Evolutionary conservation across 2,329 filamentous ascomycete species (phyloP).

Genomic region (Thielaviopsis cerberus): DNA sequence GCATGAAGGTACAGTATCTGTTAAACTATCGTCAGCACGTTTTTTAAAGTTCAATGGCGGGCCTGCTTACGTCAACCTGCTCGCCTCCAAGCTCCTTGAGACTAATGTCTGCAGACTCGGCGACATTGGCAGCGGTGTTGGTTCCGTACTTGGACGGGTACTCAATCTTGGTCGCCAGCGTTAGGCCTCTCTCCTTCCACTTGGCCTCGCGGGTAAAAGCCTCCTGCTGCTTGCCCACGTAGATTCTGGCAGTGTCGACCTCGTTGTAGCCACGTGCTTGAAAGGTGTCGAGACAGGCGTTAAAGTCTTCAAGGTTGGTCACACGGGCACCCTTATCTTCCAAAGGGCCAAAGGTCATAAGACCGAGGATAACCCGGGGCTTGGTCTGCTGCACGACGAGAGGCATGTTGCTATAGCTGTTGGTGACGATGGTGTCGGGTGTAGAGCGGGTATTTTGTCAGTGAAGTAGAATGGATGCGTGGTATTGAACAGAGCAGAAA

Average conservation of each 20-base stretch:
- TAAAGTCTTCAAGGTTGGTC: slow-evolving; percentile 47
- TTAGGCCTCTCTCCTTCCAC: slow-evolving; percentile 65
- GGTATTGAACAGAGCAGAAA: neutral
- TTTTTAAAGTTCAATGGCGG: too few relatives aligned
- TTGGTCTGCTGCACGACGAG: slow-evolving; percentile 28
- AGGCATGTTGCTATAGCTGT: slow-evolving; percentile 31
- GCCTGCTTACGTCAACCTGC: slow-evolving; percentile 41
- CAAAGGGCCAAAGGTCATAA: slow-evolving; percentile 68
- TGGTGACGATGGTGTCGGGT: neutral
- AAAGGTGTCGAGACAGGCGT: slow-evolving; percentile 53
- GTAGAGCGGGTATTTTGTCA: neutral
- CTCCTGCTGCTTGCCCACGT: slow-evolving; percentile 57
- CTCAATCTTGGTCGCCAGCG: slow-evolving; percentile 54
- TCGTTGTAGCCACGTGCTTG: slow-evolving; percentile 68
- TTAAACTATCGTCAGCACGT: too few relatives aligned
- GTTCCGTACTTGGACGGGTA: slow-evolving; percentile 43
- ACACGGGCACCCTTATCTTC: slow-evolving; percentile 47
- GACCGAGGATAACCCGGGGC: slow-evolving; percentile 58
- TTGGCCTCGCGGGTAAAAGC: slow-evolving; percentile 54
- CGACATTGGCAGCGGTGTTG: slow-evolving; percentile 46
- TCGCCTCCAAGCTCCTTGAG: slow-evolving; percentile 55
- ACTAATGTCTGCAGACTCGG: slow-evolving; percentile 45
- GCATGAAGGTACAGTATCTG: slow-evolving; percentile 60
- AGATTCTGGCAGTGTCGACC: slow-evolving; percentile 64
- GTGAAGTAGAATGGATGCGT: neutral